phyloP scores from a whole-genome alignment of 2,329 filamentous ascomycete species.

The Botryotinia narcissicola region DNA sequence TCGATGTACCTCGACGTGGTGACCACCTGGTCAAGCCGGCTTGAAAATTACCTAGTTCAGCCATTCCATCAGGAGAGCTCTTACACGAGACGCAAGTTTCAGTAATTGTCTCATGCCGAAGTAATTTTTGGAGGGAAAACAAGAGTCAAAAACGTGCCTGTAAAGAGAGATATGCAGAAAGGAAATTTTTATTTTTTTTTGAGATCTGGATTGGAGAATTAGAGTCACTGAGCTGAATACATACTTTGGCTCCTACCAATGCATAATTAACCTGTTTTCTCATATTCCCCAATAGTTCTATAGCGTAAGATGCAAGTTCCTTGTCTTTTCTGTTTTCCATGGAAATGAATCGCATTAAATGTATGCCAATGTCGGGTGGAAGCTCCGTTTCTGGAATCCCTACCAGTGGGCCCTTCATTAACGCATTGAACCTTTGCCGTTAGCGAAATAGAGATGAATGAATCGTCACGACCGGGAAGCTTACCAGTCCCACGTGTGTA shows the following conservation, averaged over 20 bases:
- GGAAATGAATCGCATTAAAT: background rate
- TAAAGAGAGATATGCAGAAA: background rate
- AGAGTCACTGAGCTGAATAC: background rate
- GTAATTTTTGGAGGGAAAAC: background rate
- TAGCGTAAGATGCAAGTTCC: background rate
- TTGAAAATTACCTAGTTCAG: background rate
- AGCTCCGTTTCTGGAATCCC: background rate
- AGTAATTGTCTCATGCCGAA: background rate
- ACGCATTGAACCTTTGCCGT: background rate
- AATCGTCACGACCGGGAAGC: background rate
- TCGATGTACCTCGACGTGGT: background rate
- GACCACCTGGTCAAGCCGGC: background rate
- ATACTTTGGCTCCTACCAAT: background rate
- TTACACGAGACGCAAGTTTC: background rate
- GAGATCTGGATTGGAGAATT: background rate
- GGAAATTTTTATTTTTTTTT: background rate
- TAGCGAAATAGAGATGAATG: background rate
- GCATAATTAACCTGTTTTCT: background rate
- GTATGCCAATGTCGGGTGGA: background rate
- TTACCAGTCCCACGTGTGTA: constrained; percentile 6
- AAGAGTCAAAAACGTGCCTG: background rate
- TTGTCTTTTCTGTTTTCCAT: background rate
- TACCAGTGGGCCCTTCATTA: background rate
- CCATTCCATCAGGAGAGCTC: background rate
- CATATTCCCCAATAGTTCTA: background rate